Conservation (phyloP, 345 rosid genomes). For the Ceriops tagal region DNA sequence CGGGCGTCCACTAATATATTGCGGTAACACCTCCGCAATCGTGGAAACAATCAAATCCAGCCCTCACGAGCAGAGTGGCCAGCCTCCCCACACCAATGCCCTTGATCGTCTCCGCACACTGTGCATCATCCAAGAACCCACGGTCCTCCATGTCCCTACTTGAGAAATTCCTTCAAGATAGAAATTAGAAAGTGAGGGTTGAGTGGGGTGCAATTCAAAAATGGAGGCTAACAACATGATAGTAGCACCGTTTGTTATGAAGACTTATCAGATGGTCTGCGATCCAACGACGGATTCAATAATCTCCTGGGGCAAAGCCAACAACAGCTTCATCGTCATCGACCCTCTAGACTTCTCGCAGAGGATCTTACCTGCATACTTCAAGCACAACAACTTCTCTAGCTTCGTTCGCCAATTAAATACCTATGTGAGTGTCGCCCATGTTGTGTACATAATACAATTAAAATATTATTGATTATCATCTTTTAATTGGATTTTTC, state of each 20-base stretch:
- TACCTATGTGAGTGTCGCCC: constrained; percentile 22
- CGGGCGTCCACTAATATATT: constrained; percentile 12
- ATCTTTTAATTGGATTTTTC: not conserved
- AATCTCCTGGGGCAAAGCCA: constrained; percentile 24
- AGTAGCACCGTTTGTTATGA: constrained; percentile 23
- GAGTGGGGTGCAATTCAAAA: not conserved
- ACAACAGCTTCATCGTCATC: constrained; percentile 29
- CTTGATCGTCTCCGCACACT: too few species aligned
- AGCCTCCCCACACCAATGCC: too few species aligned
- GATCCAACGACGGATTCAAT: constrained; percentile 22
- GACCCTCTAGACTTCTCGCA: constrained; percentile 27
- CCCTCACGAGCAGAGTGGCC: too few species aligned
- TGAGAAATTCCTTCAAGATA: too few species aligned
- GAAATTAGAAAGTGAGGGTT: too few species aligned
- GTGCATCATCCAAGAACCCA: too few species aligned
- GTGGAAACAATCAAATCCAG: too few species aligned
- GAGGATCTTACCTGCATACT: constrained; percentile 23
- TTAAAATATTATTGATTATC: not conserved
- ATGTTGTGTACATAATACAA: not conserved
- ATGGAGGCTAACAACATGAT: constrained; percentile 48
- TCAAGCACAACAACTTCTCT: constrained; percentile 34
- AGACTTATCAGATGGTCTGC: constrained; percentile 29
- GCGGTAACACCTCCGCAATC: not conserved
- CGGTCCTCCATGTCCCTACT: too few species aligned
- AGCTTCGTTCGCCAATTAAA: constrained; percentile 33